A percentile compares a stretch with the other conserved stretches of the same genome.
Evolutionary conservation across 2,329 filamentous ascomycete genomes (phyloP).

Genomic region (Calonectria multiphialidica): DNA sequence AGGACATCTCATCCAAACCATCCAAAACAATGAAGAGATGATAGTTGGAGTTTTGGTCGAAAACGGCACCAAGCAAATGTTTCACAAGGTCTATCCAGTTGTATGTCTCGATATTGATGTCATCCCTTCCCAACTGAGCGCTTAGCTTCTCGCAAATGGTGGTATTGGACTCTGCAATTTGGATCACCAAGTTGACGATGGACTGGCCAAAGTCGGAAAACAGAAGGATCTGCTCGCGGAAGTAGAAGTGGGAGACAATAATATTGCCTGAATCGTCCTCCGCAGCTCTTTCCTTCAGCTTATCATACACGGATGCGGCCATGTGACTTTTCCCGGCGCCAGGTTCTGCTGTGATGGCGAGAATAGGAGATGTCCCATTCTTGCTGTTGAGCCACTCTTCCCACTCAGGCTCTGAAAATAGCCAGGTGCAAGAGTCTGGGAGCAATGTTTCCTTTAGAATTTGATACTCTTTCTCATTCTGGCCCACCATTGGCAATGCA

Average conservation of each 20-base stretch:
- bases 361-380: conserved; percentile 21
- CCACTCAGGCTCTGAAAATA: conserved; percentile 44
- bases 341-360: conserved; percentile 45
- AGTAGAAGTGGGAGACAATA: conserved; percentile 50
- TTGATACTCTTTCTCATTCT: conserved; percentile 42
- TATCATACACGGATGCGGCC: conserved; percentile 38
- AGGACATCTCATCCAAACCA: conserved; percentile 47
- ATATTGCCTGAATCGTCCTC: conserved; percentile 33
- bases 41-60: conserved; percentile 34
- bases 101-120: conserved; percentile 22
- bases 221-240: conserved; percentile 48
- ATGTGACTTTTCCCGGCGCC: conserved; percentile 51
- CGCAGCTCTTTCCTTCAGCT: conserved; percentile 16
- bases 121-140: conserved; percentile 41
- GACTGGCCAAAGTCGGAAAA: conserved; percentile 37
- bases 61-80: conserved; percentile 40
- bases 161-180: conserved; percentile 46
- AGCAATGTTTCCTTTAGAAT: conserved; percentile 45
- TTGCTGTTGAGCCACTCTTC: conserved; percentile 34
- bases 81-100: conserved; percentile 34
- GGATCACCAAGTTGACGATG: conserved; percentile 44
- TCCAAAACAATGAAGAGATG: conserved; percentile 47
- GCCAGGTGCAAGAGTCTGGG: conserved; percentile 47
- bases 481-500: conserved; percentile 33
- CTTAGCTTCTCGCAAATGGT: conserved; percentile 46